Evolutionary conservation across 106 monocot genomes (phyloP), one percentile per base, ranked within the genome.

Genomic region (Chionographis japonica): DNA sequence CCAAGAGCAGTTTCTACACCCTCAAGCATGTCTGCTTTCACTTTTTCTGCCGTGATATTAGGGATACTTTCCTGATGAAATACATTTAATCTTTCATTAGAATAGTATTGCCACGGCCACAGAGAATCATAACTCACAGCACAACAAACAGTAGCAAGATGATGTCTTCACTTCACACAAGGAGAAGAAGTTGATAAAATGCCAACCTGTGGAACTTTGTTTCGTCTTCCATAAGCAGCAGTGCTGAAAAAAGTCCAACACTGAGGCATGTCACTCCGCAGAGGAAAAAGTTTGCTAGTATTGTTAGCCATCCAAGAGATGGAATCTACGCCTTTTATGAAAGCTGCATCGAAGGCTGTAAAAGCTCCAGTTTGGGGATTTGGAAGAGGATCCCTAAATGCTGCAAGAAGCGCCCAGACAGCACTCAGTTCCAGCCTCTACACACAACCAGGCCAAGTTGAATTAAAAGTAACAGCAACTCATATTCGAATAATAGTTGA

Each of bases 231-330:
- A 73, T 87, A 97, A n/a, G 82, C 66, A 68, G 87, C 79, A 19
- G 89, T 80, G 74, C 97, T 92, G 63, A 97, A 87, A 76, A 97
- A 92, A 36, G 89, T 92, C 97, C 92, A 97, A 60, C 92, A 92
- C 41, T 97, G 76, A 69, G 84, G 80, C 67, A 56, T 49, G 17
- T 63, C 76, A 67, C n/a, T 75, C 12, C 67, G 61, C 16, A 18
- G 61, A 3, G 77, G 89, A 37, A 73, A 78, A 68, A 89, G 86
- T 65, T 97, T 97, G 18, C 63, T 80, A 42, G 86, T 89, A 61
- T 97, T 97, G 64, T 97, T 87, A 50, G 75, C 82, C 87, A 97
- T 97, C 97, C 97, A 97, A 50, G 92, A 97, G 74, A 97, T 55
- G 50, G 92, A 74, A 70, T 85, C 80, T 37, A 90, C 43, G 66